Percentiles rank a stretch among this genome's conserved stretches.
Conservation (phyloP, 2,329 filamentous ascomycete species). For the Fusarium albidum region DNA sequence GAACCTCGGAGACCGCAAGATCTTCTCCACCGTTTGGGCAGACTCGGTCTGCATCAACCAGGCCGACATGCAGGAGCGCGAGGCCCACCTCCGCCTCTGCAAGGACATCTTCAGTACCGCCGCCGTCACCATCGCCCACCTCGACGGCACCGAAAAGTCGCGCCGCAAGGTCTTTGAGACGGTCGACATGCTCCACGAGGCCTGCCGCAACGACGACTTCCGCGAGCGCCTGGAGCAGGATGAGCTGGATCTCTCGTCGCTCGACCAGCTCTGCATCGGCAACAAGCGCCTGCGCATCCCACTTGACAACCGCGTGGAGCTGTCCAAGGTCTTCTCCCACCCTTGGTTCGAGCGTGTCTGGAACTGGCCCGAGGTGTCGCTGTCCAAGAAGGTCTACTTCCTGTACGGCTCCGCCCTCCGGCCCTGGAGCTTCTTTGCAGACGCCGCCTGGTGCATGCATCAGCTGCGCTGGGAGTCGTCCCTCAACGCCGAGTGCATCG, state of each 20-base stretch:
- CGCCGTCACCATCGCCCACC: slow-evolving; percentile 9
- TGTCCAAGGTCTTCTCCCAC: slow-evolving; percentile 12
- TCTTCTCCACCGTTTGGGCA: slow-evolving; percentile 10
- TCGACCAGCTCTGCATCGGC: slow-evolving; percentile 9
- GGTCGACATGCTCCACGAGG: slow-evolving; percentile 10
- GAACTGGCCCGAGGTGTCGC: slow-evolving; percentile 14
- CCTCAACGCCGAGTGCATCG: slow-evolving; percentile 10
- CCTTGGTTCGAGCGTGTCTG: slow-evolving; percentile 11
- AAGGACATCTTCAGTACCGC: slow-evolving; percentile 10
- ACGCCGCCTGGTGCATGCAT: slow-evolving; percentile 13
- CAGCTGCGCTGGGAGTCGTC: slow-evolving; percentile 12
- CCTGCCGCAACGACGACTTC: slow-evolving; percentile 10
- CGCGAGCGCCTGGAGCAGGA: slow-evolving; percentile 6
- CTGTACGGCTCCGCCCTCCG: slow-evolving; percentile 7
- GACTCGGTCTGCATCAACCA: slow-evolving; percentile 11
- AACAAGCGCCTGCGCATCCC: slow-evolving; percentile 10
- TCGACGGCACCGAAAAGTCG: slow-evolving; percentile 7
- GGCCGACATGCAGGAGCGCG: slow-evolving; percentile 5
- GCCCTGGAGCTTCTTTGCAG: slow-evolving; percentile 13
- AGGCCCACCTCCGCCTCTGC: slow-evolving; percentile 10
- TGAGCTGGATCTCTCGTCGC: slow-evolving; percentile 8
- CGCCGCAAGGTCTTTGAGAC: slow-evolving; percentile 14
- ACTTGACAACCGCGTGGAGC: slow-evolving; percentile 5
- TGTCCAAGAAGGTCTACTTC: slow-evolving; percentile 15
- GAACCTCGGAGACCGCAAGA: slow-evolving; percentile 13